These are phyloP conservation scores for Penicillium steckii DNA, from an alignment of 495 filamentous ascomycete species.

Conservation along the genomic window DNA sequence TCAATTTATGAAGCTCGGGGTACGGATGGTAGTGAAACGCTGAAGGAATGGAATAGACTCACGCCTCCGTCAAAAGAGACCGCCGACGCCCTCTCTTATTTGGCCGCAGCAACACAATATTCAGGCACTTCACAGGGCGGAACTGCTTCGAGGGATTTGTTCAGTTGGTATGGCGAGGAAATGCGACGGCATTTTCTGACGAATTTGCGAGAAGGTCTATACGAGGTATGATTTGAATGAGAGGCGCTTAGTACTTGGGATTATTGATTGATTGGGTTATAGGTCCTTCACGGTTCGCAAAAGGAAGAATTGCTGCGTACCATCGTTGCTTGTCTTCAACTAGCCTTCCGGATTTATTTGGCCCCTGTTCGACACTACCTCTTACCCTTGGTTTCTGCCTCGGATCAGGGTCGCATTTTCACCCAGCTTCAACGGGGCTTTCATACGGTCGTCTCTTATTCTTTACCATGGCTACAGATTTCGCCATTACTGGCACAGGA, in stretches of 20 bases:
- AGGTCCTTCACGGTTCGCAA: constrained; percentile 30
- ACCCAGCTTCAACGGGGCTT: constrained; percentile 58
- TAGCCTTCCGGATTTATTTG: constrained; percentile 47
- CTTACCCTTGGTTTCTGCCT: constrained; percentile 27
- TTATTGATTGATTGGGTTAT: constrained; percentile 7
- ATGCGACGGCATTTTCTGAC: constrained; percentile 50
- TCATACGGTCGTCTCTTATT: constrained; percentile 65
- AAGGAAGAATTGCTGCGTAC: constrained; percentile 33
- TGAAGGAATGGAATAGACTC: constrained; percentile 32
- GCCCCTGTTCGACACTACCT: constrained; percentile 44
- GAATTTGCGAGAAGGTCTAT: constrained; percentile 39
- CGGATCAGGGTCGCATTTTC: constrained; percentile 36
- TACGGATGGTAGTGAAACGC: constrained; percentile 26
- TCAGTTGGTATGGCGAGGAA: constrained; percentile 55
- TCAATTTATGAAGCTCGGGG: constrained; percentile 20
- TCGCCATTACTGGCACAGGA: constrained; percentile 52
- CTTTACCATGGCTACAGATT: constrained; percentile 52
- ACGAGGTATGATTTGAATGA: constrained; percentile 27
- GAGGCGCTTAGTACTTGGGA: neutral
- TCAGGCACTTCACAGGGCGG: constrained; percentile 1
- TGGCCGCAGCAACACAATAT: constrained; percentile 29
- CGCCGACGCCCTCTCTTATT: constrained; percentile 38
- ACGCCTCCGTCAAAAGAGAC: constrained; percentile 33
- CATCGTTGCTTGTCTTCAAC: constrained; percentile 41
- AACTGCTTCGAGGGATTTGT: constrained; percentile 23